phyloP scores from a whole-genome alignment of 1,284 basidiomycete species.

The Ceratobasidium sp. region DNA sequence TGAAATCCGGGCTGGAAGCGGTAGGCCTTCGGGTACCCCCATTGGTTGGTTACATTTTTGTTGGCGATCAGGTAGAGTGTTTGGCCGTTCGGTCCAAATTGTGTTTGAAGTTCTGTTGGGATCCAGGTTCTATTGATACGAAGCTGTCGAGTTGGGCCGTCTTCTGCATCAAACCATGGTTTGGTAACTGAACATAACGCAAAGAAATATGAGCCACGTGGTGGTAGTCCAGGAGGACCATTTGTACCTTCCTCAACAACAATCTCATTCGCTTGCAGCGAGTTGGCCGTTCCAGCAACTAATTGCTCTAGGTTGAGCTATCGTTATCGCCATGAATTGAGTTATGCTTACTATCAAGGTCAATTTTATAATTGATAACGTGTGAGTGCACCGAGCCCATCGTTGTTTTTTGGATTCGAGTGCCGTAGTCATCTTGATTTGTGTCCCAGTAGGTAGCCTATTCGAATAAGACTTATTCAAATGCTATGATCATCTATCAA shows the following conservation, averaged over 20 bases:
- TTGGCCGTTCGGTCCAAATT: slow-evolving; percentile 59
- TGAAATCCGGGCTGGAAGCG: slow-evolving; percentile 63
- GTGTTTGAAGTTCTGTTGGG: slow-evolving; percentile 62
- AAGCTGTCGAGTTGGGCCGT: slow-evolving; percentile 64
- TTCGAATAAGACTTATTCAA: slow-evolving; percentile 50
- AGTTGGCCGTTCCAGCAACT: slow-evolving; percentile 63
- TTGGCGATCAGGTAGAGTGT: slow-evolving; percentile 66
- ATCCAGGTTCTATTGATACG: slow-evolving; percentile 59
- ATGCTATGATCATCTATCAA: slow-evolving; percentile 52
- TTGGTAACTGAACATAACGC: background rate
- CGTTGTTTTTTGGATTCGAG: slow-evolving; percentile 60
- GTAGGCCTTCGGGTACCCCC: slow-evolving; percentile 64
- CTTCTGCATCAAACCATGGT: slow-evolving; percentile 64
- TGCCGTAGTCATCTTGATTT: slow-evolving; percentile 56
- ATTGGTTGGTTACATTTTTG: slow-evolving; percentile 60
- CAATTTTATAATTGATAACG: slow-evolving; percentile 67
- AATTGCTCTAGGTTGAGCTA: slow-evolving; percentile 61
- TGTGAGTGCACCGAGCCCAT: slow-evolving; percentile 76
- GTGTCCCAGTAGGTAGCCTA: slow-evolving; percentile 43
- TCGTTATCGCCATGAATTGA: background rate
- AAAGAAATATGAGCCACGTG: background rate
- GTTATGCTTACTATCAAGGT: slow-evolving; percentile 15
- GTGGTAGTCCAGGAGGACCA: slow-evolving; percentile 42
- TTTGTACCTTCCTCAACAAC: slow-evolving; percentile 57
- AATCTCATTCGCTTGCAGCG: slow-evolving; percentile 60